A percentile compares a stretch with the other conserved stretches of the same genome.
These are phyloP conservation scores for Globisporangium acanthophoron DNA, from an alignment of 352 stramenopile genomes.

Conservation along the genomic window DNA sequence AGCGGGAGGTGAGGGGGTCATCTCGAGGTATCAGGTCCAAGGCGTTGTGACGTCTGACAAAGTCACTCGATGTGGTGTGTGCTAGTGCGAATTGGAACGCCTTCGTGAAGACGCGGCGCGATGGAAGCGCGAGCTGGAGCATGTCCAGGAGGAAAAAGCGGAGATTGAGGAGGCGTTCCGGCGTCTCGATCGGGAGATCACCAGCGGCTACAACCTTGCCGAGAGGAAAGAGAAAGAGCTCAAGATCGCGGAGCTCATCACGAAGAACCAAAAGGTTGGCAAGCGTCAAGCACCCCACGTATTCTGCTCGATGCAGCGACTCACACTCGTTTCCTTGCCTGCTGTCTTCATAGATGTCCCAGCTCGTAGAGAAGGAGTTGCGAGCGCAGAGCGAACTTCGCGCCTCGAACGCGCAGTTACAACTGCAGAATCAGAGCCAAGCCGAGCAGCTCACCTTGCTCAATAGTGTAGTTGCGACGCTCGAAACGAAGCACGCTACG, in stretches of 20 bases:
- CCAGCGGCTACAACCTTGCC: constrained; percentile 41
- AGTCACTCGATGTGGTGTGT: background rate
- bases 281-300: too few species aligned
- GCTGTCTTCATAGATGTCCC: constrained; percentile 25
- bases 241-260: constrained; percentile 46
- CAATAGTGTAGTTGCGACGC: constrained; percentile 25
- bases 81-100: constrained; percentile 17
- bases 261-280: constrained; percentile 56
- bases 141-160: constrained; percentile 33
- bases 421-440: constrained; percentile 17
- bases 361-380: constrained; percentile 49
- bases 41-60: too few species aligned
- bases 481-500: constrained; percentile 33
- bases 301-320: too few species aligned
- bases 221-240: constrained; percentile 64
- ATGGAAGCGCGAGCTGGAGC: constrained; percentile 26
- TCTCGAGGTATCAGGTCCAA: too few species aligned
- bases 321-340: too few species aligned
- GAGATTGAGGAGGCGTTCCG: constrained; percentile 43
- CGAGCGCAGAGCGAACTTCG: constrained; percentile 18
- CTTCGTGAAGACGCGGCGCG: constrained; percentile 21
- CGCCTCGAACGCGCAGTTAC: background rate
- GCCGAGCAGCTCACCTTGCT: constrained; percentile 32
- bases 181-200: constrained; percentile 46
- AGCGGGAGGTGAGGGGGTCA: constrained; percentile 24